These are phyloP conservation scores for Sordariomycetes sp. DNA, from an alignment of 2,329 filamentous ascomycete species.

Conservation along the genomic window DNA sequence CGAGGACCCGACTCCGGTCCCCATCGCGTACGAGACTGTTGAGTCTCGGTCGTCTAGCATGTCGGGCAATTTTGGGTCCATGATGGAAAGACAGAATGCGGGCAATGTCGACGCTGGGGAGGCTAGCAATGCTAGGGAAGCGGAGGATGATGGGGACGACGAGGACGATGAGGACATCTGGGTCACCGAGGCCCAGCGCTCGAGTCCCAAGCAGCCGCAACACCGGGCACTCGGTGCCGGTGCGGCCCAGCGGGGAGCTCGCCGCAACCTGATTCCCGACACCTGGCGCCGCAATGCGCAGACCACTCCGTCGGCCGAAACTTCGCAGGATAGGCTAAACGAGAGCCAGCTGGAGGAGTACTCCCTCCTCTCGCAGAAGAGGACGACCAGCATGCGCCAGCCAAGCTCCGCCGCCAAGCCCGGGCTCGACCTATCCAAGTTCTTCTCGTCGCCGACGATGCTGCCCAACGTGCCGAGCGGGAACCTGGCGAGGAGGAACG, in stretches of 20 bases:
- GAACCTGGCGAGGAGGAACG: neutral
- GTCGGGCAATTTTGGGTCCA: slow-evolving; percentile 5
- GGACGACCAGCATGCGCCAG: slow-evolving; percentile 8
- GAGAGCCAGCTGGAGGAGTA: slow-evolving; percentile 21
- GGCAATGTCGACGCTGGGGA: neutral
- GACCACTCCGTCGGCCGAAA: neutral
- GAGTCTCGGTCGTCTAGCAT: slow-evolving; percentile 5
- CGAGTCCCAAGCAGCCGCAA: slow-evolving; percentile 17
- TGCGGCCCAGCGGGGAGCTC: neutral
- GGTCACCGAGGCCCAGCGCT: slow-evolving; percentile 41
- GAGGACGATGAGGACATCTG: slow-evolving; percentile 29
- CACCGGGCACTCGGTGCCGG: neutral
- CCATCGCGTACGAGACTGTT: neutral
- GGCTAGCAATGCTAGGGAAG: neutral
- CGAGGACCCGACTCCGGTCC: slow-evolving; percentile 6
- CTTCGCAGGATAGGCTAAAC: neutral
- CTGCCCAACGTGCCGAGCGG: slow-evolving; percentile 14
- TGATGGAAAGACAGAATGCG: slow-evolving; percentile 1
- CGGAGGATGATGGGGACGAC: neutral
- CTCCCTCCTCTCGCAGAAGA: slow-evolving; percentile 23
- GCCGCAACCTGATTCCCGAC: slow-evolving; percentile 1
- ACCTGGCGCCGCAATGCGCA: neutral
- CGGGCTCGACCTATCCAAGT: slow-evolving; percentile 35
- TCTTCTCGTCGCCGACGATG: slow-evolving; percentile 42
- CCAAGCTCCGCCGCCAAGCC: slow-evolving; percentile 8